Conservation (phyloP, 2,329 filamentous ascomycete genomes). For the Diplocarpon mali region DNA sequence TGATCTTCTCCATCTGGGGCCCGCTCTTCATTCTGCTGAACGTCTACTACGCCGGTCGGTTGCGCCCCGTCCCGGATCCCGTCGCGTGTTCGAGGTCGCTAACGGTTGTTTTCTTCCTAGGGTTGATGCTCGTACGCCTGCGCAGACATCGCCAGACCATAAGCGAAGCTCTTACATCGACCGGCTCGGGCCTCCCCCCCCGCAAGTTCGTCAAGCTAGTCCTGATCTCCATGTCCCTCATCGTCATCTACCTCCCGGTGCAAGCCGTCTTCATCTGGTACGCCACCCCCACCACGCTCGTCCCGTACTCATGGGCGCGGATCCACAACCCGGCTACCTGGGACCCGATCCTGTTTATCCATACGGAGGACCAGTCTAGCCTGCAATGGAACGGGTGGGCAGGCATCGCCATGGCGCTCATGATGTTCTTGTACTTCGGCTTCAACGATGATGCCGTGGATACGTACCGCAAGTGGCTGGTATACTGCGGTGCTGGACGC, state of each 20-base stretch:
- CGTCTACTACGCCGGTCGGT: slow-evolving; percentile 46
- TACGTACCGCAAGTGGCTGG: slow-evolving; percentile 33
- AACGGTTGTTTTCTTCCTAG: slow-evolving; percentile 28
- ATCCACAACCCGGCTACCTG: slow-evolving; percentile 40
- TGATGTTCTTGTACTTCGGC: slow-evolving; percentile 54
- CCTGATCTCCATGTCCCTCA: slow-evolving; percentile 39
- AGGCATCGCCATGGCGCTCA: slow-evolving; percentile 39
- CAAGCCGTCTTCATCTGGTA: slow-evolving; percentile 42
- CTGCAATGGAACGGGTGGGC: slow-evolving; percentile 46
- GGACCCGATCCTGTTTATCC: slow-evolving; percentile 37
- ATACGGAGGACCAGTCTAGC: slow-evolving; percentile 28
- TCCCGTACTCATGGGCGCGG: slow-evolving; percentile 39
- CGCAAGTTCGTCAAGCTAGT: slow-evolving; percentile 53
- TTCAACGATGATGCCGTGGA: slow-evolving; percentile 47
- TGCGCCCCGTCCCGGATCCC: neutral
- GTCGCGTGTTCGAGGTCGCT: neutral
- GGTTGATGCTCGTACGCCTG: slow-evolving; percentile 48
- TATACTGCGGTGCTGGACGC: slow-evolving; percentile 17
- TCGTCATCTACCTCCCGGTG: slow-evolving; percentile 41
- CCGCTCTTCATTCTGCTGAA: slow-evolving; percentile 41
- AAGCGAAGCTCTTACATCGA: slow-evolving; percentile 39
- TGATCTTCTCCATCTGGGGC: slow-evolving; percentile 45
- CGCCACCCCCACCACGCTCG: slow-evolving; percentile 29
- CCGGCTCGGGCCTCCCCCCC: slow-evolving; percentile 39
- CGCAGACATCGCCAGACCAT: slow-evolving; percentile 48